Conservation (phyloP, 176 grass and related monocot genomes). For the Aegilops speltoides region DNA sequence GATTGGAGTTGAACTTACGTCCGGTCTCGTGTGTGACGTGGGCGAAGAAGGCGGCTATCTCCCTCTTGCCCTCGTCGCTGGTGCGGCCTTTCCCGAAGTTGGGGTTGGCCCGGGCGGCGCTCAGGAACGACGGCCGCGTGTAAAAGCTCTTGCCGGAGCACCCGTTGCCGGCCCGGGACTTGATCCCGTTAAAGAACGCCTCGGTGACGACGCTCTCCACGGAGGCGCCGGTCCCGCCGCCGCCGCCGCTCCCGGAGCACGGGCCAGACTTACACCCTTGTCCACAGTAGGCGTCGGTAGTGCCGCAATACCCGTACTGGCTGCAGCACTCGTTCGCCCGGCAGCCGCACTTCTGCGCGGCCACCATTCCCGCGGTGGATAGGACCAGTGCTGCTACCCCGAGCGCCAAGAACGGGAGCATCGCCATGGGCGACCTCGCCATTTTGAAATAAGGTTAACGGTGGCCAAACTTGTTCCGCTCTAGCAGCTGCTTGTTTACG, state of each 20-base stretch:
- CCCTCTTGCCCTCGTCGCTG: slow-evolving; percentile 48
- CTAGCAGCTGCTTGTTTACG: not conserved
- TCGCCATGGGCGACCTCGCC: slow-evolving; percentile 13
- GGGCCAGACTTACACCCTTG: slow-evolving; percentile 34
- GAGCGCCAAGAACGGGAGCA: not conserved
- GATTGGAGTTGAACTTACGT: slow-evolving; percentile 27
- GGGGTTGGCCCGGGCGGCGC: slow-evolving; percentile 4
- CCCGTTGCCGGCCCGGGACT: slow-evolving; percentile 24
- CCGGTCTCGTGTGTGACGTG: slow-evolving; percentile 70
- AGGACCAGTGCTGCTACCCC: slow-evolving; percentile 1
- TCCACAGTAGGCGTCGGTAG: slow-evolving; percentile 27
- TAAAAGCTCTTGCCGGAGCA: slow-evolving; percentile 68
- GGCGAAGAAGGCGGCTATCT: slow-evolving; percentile 79
- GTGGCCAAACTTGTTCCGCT: not conserved
- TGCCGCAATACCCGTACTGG: slow-evolving; percentile 39
- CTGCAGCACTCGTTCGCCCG: slow-evolving; percentile 43
- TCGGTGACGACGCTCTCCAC: slow-evolving; percentile 17
- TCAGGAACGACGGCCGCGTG: slow-evolving; percentile 54
- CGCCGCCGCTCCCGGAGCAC: not conserved
- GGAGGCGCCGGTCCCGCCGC: not conserved
- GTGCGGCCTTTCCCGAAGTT: slow-evolving; percentile 45
- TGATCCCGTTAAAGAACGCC: slow-evolving; percentile 54
- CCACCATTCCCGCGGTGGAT: not conserved
- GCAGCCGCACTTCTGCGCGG: slow-evolving; percentile 45
- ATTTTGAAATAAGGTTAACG: not conserved